Conservation (phyloP, 768 basidiomycete species). For the Pulveroboletus sp. region DNA sequence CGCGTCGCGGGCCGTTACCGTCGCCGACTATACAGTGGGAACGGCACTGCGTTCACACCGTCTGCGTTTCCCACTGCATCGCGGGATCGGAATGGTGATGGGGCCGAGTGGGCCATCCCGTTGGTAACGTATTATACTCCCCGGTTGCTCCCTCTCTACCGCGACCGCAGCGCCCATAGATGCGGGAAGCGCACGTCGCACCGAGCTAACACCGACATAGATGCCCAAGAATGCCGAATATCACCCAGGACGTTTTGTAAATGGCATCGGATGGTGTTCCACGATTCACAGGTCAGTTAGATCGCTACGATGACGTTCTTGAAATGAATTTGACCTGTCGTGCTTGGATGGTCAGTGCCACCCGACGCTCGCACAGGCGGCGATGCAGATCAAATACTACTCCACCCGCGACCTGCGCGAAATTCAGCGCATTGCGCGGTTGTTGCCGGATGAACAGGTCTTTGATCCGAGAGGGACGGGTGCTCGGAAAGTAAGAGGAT, state of each 20-base stretch:
- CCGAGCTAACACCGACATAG: constrained; percentile 10
- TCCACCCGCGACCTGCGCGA: constrained; percentile 38
- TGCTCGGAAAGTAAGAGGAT: constrained; percentile 9
- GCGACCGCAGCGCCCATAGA: constrained; percentile 13
- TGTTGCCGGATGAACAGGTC: constrained; percentile 37
- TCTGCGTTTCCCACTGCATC: constrained; percentile 4
- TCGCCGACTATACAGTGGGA: constrained; percentile 25
- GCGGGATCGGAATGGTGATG: not conserved
- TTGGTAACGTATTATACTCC: constrained; percentile 35
- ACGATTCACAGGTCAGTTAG: constrained; percentile 32
- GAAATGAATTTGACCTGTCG: not conserved
- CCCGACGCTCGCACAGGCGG: constrained; percentile 35
- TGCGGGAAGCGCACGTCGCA: not conserved
- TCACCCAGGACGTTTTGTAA: constrained; percentile 39
- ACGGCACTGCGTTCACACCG: not conserved
- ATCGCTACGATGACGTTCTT: not conserved
- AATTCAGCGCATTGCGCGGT: constrained; percentile 40
- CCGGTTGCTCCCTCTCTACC: constrained; percentile 39
- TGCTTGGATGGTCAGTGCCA: constrained; percentile 25
- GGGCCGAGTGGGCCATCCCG: constrained; percentile 6
- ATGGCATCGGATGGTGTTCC: constrained; percentile 48
- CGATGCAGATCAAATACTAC: constrained; percentile 32
- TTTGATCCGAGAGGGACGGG: constrained; percentile 20
- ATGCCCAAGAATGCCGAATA: constrained; percentile 26
- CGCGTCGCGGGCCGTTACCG: constrained; percentile 25